phyloP scores from a whole-genome alignment of 805 yeast genomes.

The Saccharomycopsis babjevae region DNA sequence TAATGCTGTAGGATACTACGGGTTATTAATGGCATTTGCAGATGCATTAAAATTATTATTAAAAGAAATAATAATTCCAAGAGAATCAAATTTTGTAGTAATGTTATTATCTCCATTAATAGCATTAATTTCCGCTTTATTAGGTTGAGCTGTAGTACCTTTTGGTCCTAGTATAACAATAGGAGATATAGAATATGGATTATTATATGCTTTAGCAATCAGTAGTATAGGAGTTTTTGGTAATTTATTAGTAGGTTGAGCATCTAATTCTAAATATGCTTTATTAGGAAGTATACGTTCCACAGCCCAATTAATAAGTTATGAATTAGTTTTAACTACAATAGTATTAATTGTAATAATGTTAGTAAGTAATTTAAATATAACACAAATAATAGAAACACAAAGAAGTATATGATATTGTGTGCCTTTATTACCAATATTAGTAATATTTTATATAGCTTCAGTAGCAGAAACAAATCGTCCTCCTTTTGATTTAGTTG shows the following conservation, averaged over 20 bases:
- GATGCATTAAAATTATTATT: too few species aligned
- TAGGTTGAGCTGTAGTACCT: conserved; percentile 18
- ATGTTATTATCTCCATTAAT: conserved; percentile 17
- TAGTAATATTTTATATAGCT: not conserved
- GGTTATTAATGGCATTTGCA: too few species aligned
- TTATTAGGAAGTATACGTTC: conserved; percentile 20
- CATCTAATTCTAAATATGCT: conserved; percentile 18
- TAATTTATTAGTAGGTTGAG: conserved; percentile 18
- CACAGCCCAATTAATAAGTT: conserved; percentile 19
- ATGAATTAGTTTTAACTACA: conserved; percentile 21
- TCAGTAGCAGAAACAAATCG: conserved; percentile 16
- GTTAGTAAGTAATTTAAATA: conserved; percentile 12
- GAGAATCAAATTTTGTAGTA: conserved; percentile 9
- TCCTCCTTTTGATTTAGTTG: conserved; percentile 11
- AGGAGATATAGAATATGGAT: conserved; percentile 15
- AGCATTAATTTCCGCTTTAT: conserved; percentile 18
- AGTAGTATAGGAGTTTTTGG: conserved; percentile 19
- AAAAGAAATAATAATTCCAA: too few species aligned
- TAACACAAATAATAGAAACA: conserved; percentile 6
- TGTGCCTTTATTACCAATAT: conserved; percentile 8
- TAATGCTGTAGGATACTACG: too few species aligned
- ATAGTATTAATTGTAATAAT: conserved; percentile 6
- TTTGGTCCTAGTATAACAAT: conserved; percentile 15
- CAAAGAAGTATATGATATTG: conserved; percentile 8
- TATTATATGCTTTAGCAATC: conserved; percentile 17